phyloP scores from a whole-genome alignment of 192 early-diverging fungal genomes.

The Coemansia sp. region DNA sequence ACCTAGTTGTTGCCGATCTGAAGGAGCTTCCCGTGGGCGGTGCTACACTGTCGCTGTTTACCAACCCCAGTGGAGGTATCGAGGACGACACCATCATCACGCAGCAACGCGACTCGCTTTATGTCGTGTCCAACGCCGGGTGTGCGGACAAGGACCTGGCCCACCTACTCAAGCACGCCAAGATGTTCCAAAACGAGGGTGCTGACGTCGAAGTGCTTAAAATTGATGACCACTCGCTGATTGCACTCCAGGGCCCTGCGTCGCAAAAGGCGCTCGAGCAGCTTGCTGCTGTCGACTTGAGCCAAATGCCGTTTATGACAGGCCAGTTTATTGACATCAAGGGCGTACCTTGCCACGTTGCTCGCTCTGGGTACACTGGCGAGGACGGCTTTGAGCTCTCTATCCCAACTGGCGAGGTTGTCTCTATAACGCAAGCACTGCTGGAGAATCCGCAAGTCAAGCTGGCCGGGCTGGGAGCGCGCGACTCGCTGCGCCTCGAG shows the following conservation, averaged over 20 bases:
- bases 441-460: conserved; percentile 75
- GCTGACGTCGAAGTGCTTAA: conserved; percentile 86
- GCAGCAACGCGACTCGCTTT: conserved; percentile 77
- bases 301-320: conserved; percentile 89
- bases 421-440: conserved; percentile 67
- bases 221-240: conserved; percentile 81
- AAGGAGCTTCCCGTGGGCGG: conserved; percentile 74
- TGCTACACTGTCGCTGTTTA: conserved; percentile 90
- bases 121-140: conserved; percentile 95
- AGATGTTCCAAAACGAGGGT: conserved; percentile 81
- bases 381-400: conserved; percentile 99
- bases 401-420: conserved; percentile 73
- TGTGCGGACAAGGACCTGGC: conserved; percentile 96
- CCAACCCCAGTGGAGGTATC: conserved; percentile 95
- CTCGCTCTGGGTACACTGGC: conserved; percentile 97
- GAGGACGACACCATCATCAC: conserved; percentile 98
- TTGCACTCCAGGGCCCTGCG: conserved; percentile 93
- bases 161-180: conserved; percentile 81
- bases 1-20: conserved; percentile 85
- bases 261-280: conserved; percentile 70
- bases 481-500: conserved; percentile 94
- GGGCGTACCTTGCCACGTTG: conserved; percentile 82
- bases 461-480: conserved; percentile 92
- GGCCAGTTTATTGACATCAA: conserved; percentile 69
- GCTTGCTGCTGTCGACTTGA: conserved; percentile 61